Evolutionary conservation across 495 filamentous ascomycete species (phyloP).

Genomic region (Aspergillus ellipticus): DNA sequence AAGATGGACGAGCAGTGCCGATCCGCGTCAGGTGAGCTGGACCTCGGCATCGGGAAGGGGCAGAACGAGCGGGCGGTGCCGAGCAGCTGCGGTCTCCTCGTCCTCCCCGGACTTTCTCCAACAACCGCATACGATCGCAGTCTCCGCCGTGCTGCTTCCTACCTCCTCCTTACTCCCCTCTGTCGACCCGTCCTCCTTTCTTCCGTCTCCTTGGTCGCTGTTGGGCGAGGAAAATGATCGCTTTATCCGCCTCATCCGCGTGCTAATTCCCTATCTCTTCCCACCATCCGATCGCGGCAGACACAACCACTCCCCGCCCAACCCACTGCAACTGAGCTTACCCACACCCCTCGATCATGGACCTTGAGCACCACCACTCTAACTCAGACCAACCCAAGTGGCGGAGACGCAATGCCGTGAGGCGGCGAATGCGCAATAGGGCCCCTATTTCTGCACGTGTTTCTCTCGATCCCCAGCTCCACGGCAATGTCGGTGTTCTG

Average conservation of each 20-base stretch:
- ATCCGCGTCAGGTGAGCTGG: slow-evolving; percentile 11
- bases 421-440: slow-evolving; percentile 49
- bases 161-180: background rate
- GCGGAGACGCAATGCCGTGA: slow-evolving; percentile 29
- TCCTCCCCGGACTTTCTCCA: slow-evolving; percentile 24
- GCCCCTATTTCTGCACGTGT: slow-evolving; percentile 59
- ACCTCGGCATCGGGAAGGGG: slow-evolving; percentile 38
- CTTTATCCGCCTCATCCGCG: background rate
- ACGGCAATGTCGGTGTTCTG: slow-evolving; percentile 81
- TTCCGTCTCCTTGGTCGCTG: slow-evolving; percentile 1
- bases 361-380: slow-evolving; percentile 33
- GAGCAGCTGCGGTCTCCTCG: slow-evolving; percentile 10
- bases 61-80: slow-evolving; percentile 36
- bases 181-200: background rate
- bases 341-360: slow-evolving; percentile 29
- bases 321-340: slow-evolving; percentile 23
- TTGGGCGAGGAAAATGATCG: slow-evolving; percentile 8
- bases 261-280: slow-evolving; percentile 4
- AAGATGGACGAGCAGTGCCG: too few species aligned
- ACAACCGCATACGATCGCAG: background rate
- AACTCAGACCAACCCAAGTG: slow-evolving; percentile 42
- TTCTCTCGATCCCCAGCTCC: slow-evolving; percentile 75
- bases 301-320: slow-evolving; percentile 9
- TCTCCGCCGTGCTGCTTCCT: background rate
- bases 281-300: background rate